Conservation (phyloP, 2,329 filamentous ascomycete genomes). For the Aspergillus tubingensis region DNA sequence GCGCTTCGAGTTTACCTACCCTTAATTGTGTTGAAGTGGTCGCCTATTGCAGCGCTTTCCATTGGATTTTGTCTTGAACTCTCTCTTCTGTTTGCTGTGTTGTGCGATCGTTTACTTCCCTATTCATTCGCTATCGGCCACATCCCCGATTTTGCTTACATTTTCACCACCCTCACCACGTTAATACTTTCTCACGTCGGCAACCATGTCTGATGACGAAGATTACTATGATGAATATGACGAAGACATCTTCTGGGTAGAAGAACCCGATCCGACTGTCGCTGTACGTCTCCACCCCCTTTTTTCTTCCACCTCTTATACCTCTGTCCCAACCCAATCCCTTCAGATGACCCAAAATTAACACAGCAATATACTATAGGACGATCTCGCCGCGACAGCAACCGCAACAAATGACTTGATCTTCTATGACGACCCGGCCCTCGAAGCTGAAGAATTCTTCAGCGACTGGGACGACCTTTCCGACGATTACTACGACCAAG, state of each 20-base stretch:
- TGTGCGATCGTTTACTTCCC: neutral
- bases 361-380: constrained; percentile 27
- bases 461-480: constrained; percentile 51
- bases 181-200: neutral
- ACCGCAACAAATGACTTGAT: constrained; percentile 44
- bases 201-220: constrained; percentile 43
- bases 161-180: neutral
- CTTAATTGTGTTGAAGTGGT: neutral
- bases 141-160: neutral
- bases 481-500: constrained; percentile 49
- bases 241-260: constrained; percentile 37
- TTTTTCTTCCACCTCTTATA: neutral
- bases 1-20: neutral
- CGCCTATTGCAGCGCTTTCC: neutral
- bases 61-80: neutral
- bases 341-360: constrained; percentile 8
- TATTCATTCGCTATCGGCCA: constrained; percentile 1
- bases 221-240: constrained; percentile 41
- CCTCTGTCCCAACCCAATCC: neutral
- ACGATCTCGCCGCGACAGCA: constrained; percentile 46
- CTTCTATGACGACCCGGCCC: constrained; percentile 41
- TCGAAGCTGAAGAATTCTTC: constrained; percentile 43
- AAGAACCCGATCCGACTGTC: constrained; percentile 38
- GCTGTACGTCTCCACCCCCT: constrained; percentile 30
- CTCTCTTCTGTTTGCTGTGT: neutral